Evolutionary conservation across 495 filamentous ascomycete genomes (phyloP), one percentile per base, ranked within the genome.

Genomic region (Hypoxylon rickii): DNA sequence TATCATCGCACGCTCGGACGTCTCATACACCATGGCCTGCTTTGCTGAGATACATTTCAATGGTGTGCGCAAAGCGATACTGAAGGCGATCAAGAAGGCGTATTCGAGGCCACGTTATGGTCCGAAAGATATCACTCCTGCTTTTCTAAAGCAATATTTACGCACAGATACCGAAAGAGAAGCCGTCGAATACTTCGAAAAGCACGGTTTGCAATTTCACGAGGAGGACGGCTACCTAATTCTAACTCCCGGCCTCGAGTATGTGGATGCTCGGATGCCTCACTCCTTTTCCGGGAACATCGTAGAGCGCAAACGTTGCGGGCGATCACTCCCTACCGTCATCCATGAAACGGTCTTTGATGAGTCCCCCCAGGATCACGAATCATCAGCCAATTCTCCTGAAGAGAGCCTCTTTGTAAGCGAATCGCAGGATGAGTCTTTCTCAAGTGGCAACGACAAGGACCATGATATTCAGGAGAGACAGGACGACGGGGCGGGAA

Each of bases 21-120:
- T 92, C 1, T 90, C 93, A 0, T 97, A 96, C 70, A 80, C 92
- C 15, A 93, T 95, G 87, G 93, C 89, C 4, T 97, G 93, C 68
- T 86, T 96, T 32, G 92, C 92, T 1, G 92, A 97, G 66, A 86
- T 92, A 12, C 89, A 92, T 58, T 97, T 97, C 72, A 89, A 86
- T 44, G 75, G 83, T 12, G 76, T 97, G 18, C 89, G 94, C 16
- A 86, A 87, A 52, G 84, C 79, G 15, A 86, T 91, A 3, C 78
- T 97, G 37, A 85, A 85, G 49, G 81, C 85, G 1, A 81, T 97
- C 24, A 79, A 79, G 15, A 71, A 68, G 26, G 80, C 82, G 1
- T 79, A 80, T 48, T 82, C 85, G 3, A 81, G 82, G 61, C 84
- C 82, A 61, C 75, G 75, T 56, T 83, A 84, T 46, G 87, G 84